Conservation (phyloP, 805 yeast genomes). For the Brettanomyces anomalus region DNA sequence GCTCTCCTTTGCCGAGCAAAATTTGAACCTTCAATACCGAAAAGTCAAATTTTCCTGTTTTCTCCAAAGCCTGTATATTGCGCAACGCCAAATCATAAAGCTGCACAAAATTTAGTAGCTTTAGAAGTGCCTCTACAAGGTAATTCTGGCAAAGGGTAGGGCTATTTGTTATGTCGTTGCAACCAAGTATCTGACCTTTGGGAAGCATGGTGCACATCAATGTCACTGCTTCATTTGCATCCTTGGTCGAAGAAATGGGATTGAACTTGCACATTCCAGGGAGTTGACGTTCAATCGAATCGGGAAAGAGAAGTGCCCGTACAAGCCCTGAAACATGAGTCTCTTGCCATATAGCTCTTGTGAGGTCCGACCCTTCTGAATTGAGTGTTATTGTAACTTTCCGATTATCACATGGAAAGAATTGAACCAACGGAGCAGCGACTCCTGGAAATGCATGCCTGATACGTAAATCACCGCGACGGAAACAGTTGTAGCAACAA, state of each 20-base stretch:
- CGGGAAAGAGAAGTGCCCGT: constrained; percentile 43
- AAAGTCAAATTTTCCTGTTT: constrained; percentile 14
- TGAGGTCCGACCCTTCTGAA: constrained; percentile 44
- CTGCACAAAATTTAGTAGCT: constrained; percentile 31
- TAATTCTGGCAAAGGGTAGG: constrained; percentile 37
- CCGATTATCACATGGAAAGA: constrained; percentile 40
- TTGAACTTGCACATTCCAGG: constrained; percentile 52
- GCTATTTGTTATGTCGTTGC: constrained; percentile 24
- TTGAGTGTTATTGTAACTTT: constrained; percentile 9
- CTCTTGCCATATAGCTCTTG: constrained; percentile 48
- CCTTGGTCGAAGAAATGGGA: constrained; percentile 27
- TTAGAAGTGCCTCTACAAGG: constrained; percentile 41
- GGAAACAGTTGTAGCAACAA: constrained; percentile 67
- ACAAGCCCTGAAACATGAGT: constrained; percentile 49
- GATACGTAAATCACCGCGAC: constrained; percentile 66
- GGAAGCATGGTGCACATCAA: constrained; percentile 37
- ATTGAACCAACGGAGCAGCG: constrained; percentile 28
- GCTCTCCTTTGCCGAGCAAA: constrained; percentile 32
- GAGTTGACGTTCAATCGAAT: constrained; percentile 43
- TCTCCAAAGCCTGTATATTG: constrained; percentile 22
- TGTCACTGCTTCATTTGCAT: constrained; percentile 28
- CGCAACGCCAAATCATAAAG: constrained; percentile 31
- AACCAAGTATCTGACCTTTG: constrained; percentile 39
- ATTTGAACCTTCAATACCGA: constrained; percentile 33
- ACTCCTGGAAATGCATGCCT: constrained; percentile 46